These are phyloP conservation scores for Agrostemma githago DNA, from an alignment of 148 eudicot genomes.

Conservation along the genomic window DNA sequence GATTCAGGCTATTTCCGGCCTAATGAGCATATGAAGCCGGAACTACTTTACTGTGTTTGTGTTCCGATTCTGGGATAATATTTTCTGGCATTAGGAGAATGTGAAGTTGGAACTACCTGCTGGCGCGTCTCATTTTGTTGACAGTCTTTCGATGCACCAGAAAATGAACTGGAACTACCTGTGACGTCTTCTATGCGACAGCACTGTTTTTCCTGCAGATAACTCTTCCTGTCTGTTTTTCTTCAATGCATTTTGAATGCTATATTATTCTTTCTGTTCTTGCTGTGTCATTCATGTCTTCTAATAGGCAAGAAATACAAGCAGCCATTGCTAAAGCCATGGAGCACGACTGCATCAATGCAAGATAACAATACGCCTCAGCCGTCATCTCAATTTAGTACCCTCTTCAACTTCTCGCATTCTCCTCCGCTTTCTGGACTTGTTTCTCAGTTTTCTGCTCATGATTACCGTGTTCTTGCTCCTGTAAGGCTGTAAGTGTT, in stretches of 20 bases:
- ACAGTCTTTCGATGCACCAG: too few species aligned
- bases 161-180: too few species aligned
- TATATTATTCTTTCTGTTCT: not conserved
- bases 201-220: conserved; percentile 9
- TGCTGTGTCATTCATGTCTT: conserved; percentile 32
- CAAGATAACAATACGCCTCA: conserved; percentile 45
- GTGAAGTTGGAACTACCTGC: too few species aligned
- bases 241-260: not conserved
- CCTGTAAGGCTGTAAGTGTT: conserved; percentile 53
- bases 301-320: conserved; percentile 51
- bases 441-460: conserved; percentile 56
- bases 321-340: conserved; percentile 77
- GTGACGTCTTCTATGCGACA: too few species aligned
- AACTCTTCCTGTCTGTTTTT: conserved; percentile 5
- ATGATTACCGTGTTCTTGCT: conserved; percentile 89
- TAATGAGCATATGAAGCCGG: too few species aligned
- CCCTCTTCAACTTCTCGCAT: conserved; percentile 36
- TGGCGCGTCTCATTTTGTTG: too few species aligned
- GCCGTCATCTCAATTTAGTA: conserved; percentile 1
- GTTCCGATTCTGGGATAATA: too few species aligned
- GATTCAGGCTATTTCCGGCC: too few species aligned
- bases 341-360: conserved; percentile 71
- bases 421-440: conserved; percentile 27
- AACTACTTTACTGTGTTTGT: too few species aligned
- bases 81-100: too few species aligned